These are phyloP conservation scores for Leishmania gerbilli DNA, from an alignment of 208 protist species.

Conservation along the genomic window DNA sequence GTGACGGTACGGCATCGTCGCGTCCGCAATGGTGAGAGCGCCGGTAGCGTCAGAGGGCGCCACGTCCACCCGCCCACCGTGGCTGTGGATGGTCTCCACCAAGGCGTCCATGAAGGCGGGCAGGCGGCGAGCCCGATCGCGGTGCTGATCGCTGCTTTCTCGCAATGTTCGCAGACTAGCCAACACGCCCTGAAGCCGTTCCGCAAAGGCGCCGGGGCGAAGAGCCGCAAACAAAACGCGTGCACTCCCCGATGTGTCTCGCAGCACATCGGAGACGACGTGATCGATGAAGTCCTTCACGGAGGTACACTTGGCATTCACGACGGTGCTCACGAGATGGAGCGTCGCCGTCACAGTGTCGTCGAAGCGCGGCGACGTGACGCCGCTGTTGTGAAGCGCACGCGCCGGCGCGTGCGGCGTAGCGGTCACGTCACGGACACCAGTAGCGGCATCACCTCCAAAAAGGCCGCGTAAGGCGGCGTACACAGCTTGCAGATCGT, in stretches of 20 bases:
- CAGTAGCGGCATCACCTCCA: constrained; percentile 5
- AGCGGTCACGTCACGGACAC: neutral
- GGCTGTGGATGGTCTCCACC: constrained; percentile 33
- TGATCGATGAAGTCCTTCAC: constrained; percentile 12
- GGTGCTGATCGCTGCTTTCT: constrained; percentile 8
- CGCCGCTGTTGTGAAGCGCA: neutral
- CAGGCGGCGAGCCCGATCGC: constrained; percentile 6
- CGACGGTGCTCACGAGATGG: constrained; percentile 7
- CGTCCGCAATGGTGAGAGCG: neutral
- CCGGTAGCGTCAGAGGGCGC: neutral
- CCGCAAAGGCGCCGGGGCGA: constrained; percentile 12
- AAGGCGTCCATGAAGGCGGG: constrained; percentile 48
- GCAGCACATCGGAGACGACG: constrained; percentile 14
- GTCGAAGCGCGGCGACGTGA: neutral
- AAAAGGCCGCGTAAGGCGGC: constrained; percentile 9
- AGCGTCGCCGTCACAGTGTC: constrained; percentile 9
- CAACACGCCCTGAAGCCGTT: constrained; percentile 23
- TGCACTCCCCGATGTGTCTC: neutral
- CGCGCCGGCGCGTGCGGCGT: neutral
- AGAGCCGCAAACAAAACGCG: constrained; percentile 17
- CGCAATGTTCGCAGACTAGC: constrained; percentile 9
- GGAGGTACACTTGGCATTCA: constrained; percentile 20
- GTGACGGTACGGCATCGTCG: neutral
- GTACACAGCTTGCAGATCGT: constrained; percentile 3
- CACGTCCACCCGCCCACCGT: constrained; percentile 47